Percentiles rank a stretch among this genome's conserved stretches.
Conservation (phyloP, 257 asterid species). For the Perilla frutescens region DNA sequence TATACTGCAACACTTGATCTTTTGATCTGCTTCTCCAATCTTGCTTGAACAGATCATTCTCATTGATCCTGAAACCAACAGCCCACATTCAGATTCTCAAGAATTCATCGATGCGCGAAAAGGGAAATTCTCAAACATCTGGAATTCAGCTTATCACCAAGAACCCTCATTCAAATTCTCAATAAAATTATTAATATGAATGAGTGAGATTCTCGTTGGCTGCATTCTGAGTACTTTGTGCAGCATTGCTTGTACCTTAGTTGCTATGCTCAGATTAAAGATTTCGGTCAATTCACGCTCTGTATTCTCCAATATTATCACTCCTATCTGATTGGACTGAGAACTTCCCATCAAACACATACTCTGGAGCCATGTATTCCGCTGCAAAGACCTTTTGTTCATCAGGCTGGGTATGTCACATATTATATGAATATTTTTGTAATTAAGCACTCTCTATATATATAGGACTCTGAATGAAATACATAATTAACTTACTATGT, state of each 20-base stretch:
- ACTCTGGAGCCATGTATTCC: too few species aligned
- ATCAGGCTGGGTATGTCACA: too few species aligned
- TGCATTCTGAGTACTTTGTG: conserved; percentile 5
- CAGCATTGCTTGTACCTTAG: conserved; percentile 16
- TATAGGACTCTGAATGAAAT: too few species aligned
- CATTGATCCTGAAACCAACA: conserved; percentile 68
- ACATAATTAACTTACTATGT: too few species aligned
- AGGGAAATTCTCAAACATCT: neutral
- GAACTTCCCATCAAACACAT: too few species aligned
- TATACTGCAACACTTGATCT: conserved; percentile 73
- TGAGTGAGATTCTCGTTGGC: neutral
- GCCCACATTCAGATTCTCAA: neutral
- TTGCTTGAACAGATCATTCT: conserved; percentile 94
- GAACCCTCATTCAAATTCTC: neutral
- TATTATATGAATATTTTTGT: too few species aligned
- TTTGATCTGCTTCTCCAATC: conserved; percentile 95
- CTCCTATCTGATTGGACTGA: too few species aligned
- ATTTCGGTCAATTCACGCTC: neutral
- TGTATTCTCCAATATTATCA: too few species aligned
- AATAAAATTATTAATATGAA: neutral
- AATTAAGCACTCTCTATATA: too few species aligned
- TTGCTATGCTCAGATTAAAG: neutral
- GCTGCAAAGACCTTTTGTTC: too few species aligned
- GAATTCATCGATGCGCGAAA: neutral
- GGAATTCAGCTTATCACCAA: neutral